Evolutionary conservation across 768 basidiomycete species (phyloP).

Genomic region (Hygrophoropsis aurantiaca): DNA sequence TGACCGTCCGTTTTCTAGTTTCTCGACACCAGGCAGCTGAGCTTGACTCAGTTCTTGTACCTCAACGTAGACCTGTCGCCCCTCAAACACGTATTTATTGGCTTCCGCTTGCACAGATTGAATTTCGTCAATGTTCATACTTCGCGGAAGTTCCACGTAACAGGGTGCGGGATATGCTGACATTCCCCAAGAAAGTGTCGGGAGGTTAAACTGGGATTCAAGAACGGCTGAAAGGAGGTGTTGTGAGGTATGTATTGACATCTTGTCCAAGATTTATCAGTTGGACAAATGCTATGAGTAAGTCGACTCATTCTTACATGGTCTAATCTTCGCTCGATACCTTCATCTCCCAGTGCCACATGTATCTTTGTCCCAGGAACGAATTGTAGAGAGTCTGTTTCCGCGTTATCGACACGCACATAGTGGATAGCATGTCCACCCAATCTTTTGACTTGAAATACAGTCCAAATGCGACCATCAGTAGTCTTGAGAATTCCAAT

Average conservation of each 20-base stretch:
- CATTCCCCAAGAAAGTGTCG: slow-evolving; percentile 83
- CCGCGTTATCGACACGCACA: slow-evolving; percentile 42
- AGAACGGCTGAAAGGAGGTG: slow-evolving; percentile 82
- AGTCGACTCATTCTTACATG: slow-evolving; percentile 48
- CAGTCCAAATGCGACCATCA: slow-evolving; percentile 52
- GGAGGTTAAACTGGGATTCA: slow-evolving; percentile 58
- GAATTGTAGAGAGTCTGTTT: slow-evolving; percentile 47
- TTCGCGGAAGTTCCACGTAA: slow-evolving; percentile 75
- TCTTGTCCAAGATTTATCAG: slow-evolving; percentile 37
- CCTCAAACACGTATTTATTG: slow-evolving; percentile 70
- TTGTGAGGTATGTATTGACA: slow-evolving; percentile 84
- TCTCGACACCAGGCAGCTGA: slow-evolving; percentile 28
- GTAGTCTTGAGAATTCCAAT: slow-evolving; percentile 53
- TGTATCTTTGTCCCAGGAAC: slow-evolving; percentile 49
- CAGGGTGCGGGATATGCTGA: slow-evolving; percentile 64
- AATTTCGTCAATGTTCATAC: slow-evolving; percentile 66
- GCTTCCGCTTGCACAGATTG: slow-evolving; percentile 57
- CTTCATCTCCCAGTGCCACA: slow-evolving; percentile 56
- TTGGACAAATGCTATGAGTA: neutral
- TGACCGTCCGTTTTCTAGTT: slow-evolving; percentile 47
- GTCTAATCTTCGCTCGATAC: slow-evolving; percentile 67
- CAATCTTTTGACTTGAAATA: slow-evolving; percentile 65
- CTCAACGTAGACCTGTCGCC: slow-evolving; percentile 67
- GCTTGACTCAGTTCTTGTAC: slow-evolving; percentile 62
- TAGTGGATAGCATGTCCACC: slow-evolving; percentile 79